Evolutionary conservation across 352 stramenopile genomes (phyloP).

Genomic region (Phytophthora ohioensis): DNA sequence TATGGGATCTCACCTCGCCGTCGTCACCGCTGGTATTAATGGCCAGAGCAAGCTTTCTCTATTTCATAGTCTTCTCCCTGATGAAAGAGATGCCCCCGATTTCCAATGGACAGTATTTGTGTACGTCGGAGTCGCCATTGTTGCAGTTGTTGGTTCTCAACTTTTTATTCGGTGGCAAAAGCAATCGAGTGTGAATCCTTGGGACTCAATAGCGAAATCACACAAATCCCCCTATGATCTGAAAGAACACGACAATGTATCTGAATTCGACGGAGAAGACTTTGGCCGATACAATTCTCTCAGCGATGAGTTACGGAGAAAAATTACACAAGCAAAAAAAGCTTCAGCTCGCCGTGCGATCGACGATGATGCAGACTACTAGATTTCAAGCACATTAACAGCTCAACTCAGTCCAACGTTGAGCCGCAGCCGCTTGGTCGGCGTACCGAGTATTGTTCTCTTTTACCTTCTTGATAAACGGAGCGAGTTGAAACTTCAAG

Average conservation of each 20-base stretch:
- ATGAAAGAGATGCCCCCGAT: slow-evolving; percentile 19
- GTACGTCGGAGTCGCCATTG: slow-evolving; percentile 31
- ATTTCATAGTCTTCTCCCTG: slow-evolving; percentile 49
- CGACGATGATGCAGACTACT: slow-evolving; percentile 32
- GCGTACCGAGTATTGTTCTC: slow-evolving; percentile 59
- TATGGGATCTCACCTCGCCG: slow-evolving; percentile 33
- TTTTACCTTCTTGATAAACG: slow-evolving; percentile 53
- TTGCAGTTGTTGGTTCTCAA: slow-evolving; percentile 40
- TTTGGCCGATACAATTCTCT: slow-evolving; percentile 46
- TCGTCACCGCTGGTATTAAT: slow-evolving; percentile 5
- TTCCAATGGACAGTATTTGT: slow-evolving; percentile 38
- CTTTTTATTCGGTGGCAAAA: slow-evolving; percentile 37
- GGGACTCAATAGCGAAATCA: slow-evolving; percentile 23
- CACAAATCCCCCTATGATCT: slow-evolving; percentile 11
- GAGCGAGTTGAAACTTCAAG: slow-evolving; percentile 56
- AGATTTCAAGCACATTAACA: slow-evolving; percentile 7
- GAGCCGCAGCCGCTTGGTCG: slow-evolving; percentile 45
- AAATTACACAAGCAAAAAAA: slow-evolving; percentile 30
- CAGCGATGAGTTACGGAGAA: slow-evolving; percentile 37
- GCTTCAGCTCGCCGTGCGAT: slow-evolving; percentile 8
- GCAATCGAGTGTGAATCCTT: slow-evolving; percentile 28
- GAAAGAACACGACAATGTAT: background rate
- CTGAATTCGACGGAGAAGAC: slow-evolving; percentile 26
- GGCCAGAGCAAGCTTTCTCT: slow-evolving; percentile 24
- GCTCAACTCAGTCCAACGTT: slow-evolving; percentile 28